Base-by-base conservation (phyloP, 345 rosid species). In the Gossypium stocksii region DNA sequence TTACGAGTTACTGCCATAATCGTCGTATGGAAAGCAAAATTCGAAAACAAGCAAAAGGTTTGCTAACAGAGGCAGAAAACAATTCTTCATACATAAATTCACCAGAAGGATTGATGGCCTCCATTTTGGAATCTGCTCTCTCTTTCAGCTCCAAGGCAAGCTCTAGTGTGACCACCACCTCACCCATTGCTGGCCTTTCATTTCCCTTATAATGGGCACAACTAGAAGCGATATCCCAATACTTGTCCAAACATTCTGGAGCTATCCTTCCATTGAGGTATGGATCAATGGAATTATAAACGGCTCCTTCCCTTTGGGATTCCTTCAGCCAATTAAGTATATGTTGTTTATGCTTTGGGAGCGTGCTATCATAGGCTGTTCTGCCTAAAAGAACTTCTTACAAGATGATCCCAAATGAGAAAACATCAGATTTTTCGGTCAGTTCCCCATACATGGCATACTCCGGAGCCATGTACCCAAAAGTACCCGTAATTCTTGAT, bases 401-500 rank as follows among this genome's bases (percentile, higher is more conserved):
- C 8, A 83, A 58, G 60, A 80, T 73, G 12, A 80, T 80, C 7
- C 86, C 86, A 48, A 83, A 80, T 0, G 86, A 73, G 43, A 57
- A 83, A 14, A 80, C 83, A 20, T 83, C 83, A 20, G 78, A 80
- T 67, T 77, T 80, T 44, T 78, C 82, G 1, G 80, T 77, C 46
- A 77, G 70, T 56, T 75, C 51, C 64, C 76, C 71, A 74, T 41
- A 14, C 52, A 17, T 1, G 77, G 61, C 14, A 56, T 79, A 77
- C 54, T 83, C 83, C 0, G 83, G 81, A 34, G 41, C 41, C 41
- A 34, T 34, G 45, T 29, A 29, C 34, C 34, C 34, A 29, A 29
- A 29, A 29, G 34, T 3, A 3, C 34, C 34, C 34, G 34, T 3
- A 29, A 29, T 29, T 29, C 34, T 29, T 3, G 34, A 29, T 5